Evolutionary conservation across 192 early-diverging fungal species (phyloP), one percentile per base, ranked within the genome.

Genomic region (Polychytrium aggregatum): DNA sequence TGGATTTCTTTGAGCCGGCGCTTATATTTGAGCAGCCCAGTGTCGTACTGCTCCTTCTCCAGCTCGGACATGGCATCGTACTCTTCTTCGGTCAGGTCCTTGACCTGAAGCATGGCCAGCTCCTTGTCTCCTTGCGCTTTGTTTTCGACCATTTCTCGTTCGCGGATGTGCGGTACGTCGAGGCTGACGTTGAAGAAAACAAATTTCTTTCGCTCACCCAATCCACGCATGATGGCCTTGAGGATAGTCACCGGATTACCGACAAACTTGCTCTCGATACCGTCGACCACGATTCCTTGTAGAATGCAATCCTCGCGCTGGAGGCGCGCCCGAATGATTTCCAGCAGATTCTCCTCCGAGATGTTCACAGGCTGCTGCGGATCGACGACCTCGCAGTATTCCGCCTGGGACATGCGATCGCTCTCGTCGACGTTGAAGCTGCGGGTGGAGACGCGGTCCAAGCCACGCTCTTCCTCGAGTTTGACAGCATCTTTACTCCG

Each of bases 211-310:
- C 56, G 60, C 13, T 78, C 74, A 0, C 54, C 38, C 1, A 71
- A 47, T 2, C 38, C 52, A 1, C 53, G 44, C 29, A 70, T 30
- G 8, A 79, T 13, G 0, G 57, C 48, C 22, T 68, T 64, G 6
- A 69, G 36, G n/a, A 78, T 6, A 9, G 34, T 20, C 9, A 53
- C 7, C 8, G 63, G 28, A 25, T 52, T 69, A 7, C 27, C 40
- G 27, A 16, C 33, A 50, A 59, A 74, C 46, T 70, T 71, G 27
- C 64, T 66, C 35, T 79, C 77, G 27, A 79, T 43, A 7, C 74
- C 68, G 39, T 75, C 74, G n/a, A 79, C 41, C 18, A 79, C 64
- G n/a, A 70, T 25, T 4, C 71, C 74, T 27, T 52, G n/a, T n/a
- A n/a, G 64, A 8, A 24, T 21, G 35, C 57, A 66, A 36, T 71